Evolutionary conservation across 306 rosid species (phyloP).

Genomic region (Spatholobus suberectus): DNA sequence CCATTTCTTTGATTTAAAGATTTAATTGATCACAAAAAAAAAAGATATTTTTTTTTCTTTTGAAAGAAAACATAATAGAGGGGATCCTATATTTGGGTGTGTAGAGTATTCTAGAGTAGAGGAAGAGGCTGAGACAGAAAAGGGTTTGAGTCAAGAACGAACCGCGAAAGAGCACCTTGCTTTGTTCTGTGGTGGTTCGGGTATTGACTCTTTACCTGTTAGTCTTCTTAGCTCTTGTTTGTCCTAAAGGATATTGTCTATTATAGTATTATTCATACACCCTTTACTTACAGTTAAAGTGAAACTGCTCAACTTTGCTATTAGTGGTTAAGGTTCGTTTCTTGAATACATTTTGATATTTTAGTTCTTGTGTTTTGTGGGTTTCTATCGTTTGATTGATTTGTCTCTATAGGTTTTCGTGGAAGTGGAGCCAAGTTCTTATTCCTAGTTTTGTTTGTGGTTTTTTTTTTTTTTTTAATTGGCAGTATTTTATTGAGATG

Average conservation of each 20-base stretch:
- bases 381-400: background rate
- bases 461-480: background rate
- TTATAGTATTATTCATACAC: background rate
- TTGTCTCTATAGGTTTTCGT: background rate
- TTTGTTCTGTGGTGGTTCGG: slow-evolving; percentile 67
- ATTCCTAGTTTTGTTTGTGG: background rate
- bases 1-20: background rate
- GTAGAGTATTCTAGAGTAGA: slow-evolving; percentile 41
- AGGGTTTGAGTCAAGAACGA: slow-evolving; percentile 88
- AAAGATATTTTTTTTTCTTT: background rate
- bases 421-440: background rate
- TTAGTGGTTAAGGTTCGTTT: background rate
- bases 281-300: background rate
- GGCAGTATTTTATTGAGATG: background rate
- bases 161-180: slow-evolving; percentile 49
- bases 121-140: slow-evolving; percentile 36
- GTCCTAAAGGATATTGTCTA: background rate
- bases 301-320: background rate
- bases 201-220: slow-evolving; percentile 80
- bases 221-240: slow-evolving; percentile 31
- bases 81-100: slow-evolving; percentile 1
- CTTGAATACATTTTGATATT: background rate
- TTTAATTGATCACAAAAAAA: background rate
- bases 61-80: background rate
- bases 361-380: background rate